Evolutionary conservation across 371 early-diverging fungal species (phyloP).

Genomic region (Syncephalastrum racemosum): DNA sequence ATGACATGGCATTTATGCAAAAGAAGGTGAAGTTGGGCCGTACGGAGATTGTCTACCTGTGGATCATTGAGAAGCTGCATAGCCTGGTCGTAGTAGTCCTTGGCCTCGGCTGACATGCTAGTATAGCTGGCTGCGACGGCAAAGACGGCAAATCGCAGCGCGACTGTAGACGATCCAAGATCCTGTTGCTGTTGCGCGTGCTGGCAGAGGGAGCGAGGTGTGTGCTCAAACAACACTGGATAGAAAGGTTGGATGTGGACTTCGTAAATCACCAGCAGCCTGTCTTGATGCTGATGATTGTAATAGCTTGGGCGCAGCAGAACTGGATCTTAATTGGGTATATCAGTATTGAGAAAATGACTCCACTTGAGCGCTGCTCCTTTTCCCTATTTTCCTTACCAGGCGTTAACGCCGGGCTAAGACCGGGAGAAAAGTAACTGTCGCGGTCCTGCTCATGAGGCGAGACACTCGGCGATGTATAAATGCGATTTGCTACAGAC

Average conservation of each 20-base stretch:
- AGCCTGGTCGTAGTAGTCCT: no score
- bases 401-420: no score
- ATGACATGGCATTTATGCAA: background rate
- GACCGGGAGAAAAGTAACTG: no score
- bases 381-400: no score
- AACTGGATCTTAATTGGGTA: background rate
- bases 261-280: background rate
- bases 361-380: background rate
- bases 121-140: background rate
- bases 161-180: background rate
- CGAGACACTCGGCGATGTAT: no score
- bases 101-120: background rate
- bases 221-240: slow-evolving; percentile 2
- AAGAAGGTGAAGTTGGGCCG: background rate
- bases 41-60: background rate
- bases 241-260: slow-evolving; percentile 7
- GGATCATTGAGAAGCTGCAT: background rate
- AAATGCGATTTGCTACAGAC: background rate
- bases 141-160: slow-evolving; percentile 1
- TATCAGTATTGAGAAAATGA: background rate
- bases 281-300: background rate
- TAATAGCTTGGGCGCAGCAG: background rate
- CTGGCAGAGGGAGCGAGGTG: background rate
- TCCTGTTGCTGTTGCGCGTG: no score
- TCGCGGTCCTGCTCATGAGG: no score